A percentile compares a stretch with the other conserved stretches of the same genome.
Evolutionary conservation across 2,329 filamentous ascomycete species (phyloP).

Genomic region (Tolypocladium paradoxum): DNA sequence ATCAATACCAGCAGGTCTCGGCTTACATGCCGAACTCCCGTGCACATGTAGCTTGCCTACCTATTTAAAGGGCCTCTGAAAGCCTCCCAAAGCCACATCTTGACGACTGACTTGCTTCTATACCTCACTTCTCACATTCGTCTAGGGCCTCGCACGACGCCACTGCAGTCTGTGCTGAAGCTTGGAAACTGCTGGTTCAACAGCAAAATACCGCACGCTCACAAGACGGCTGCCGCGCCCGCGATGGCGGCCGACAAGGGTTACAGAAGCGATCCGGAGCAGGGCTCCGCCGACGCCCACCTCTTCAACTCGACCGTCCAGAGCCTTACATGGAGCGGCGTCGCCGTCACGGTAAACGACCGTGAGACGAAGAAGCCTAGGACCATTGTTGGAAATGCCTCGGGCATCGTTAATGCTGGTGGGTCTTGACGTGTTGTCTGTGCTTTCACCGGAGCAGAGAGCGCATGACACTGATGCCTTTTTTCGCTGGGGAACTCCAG

Average conservation of each 20-base stretch:
- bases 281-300: conserved; percentile 26
- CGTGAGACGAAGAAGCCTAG: conserved; percentile 51
- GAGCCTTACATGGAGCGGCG: conserved; percentile 53
- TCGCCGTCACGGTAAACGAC: conserved; percentile 66
- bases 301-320: conserved; percentile 53
- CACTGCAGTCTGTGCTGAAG: too few relatives aligned
- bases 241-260: not conserved
- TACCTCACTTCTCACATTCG: too few relatives aligned
- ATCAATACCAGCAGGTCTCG: too few relatives aligned
- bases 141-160: too few relatives aligned
- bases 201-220: not conserved
- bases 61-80: too few relatives aligned
- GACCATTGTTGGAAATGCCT: conserved; percentile 50
- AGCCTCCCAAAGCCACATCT: too few relatives aligned
- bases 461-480: not conserved
- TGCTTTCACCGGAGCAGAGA: too few relatives aligned
- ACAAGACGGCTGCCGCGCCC: too few relatives aligned
- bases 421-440: conserved; percentile 1
- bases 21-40: too few relatives aligned
- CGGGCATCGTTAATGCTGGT: conserved; percentile 55
- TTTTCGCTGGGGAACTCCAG: conserved; percentile 18
- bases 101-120: too few relatives aligned
- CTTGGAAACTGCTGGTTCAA: not conserved
- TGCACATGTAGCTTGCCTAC: too few relatives aligned
- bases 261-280: not conserved